Evolutionary conservation across 768 basidiomycete genomes (phyloP), one percentile per base, ranked within the genome.

Genomic region (Phaffia australis): DNA sequence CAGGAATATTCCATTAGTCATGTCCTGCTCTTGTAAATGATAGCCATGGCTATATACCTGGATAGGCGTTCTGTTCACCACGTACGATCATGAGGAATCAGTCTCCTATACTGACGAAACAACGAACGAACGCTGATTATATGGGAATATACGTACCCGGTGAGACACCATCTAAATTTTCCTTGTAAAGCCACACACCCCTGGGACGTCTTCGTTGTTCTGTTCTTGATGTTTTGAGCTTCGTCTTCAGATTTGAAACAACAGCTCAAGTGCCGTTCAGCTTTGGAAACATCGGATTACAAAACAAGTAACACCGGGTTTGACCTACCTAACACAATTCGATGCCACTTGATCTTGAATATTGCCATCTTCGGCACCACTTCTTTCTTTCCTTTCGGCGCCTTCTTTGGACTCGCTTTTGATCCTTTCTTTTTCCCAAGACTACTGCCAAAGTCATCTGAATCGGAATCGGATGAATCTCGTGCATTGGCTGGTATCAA

Each of bases 191-290:
- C 86, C 68, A 84, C 87, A 68, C 89, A 89, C 0, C 88, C 90
- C 48, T 85, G 72, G 6, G 89, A 84, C 35, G 82, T 83, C 73
- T 89, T 87, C 0, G 80, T 88, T 47, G 81, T 85, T 59, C 83
- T 80, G 72, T 92, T 90, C 80, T 93, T 94, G 79, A 95, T 94
- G 71, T 87, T 88, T 74, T 95, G 92, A 0, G 92, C 92, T 73
- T 95, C 91, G 73, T 95, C 92, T 88, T 66, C 32, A 51, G 14
- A 23, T 15, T 63, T 35, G 65, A 56, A 35, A 54, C n/a, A 4
- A 54, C 9, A 23, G 4, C 52, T 15, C 29, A 47, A 19, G 30
- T 25, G 3, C 16, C 21, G 42, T 1, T 62, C 23, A 48, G 21
- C 3, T 21, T 63, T 42, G 55, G 49, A 25, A 54, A 32, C 8